Evolutionary conservation across 164 flowering plant species (phyloP), one percentile per base, ranked within the genome.

Genomic region (Cinnamomum micranthum): DNA sequence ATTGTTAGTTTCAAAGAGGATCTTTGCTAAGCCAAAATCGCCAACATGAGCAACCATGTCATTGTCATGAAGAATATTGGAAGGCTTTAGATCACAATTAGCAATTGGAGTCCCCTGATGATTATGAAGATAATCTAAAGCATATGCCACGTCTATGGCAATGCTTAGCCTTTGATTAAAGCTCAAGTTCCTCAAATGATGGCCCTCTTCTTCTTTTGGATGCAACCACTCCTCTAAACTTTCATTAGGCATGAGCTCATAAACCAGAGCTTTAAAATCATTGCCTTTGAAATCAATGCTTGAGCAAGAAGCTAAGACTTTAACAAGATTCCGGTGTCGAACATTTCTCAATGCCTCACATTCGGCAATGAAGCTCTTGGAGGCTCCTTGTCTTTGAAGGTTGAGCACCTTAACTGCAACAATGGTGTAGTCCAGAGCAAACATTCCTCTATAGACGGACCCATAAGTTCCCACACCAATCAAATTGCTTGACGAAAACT

Each of bases 121-220:
- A 22, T 76, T 69, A 68, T 83, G 85, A 25, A 83, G 82, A 73
- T 83, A 83, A 9, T 77, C 80, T 52, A 83, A 23, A 4, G n/a
- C n/a, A n/a, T n/a, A n/a, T n/a, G n/a, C n/a, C n/a, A n/a, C n/a
- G n/a, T n/a, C n/a, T n/a, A n/a, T n/a, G n/a, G n/a, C n/a, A n/a
- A n/a, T n/a, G n/a, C n/a, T n/a, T n/a, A n/a, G n/a, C n/a, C n/a
- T n/a, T n/a, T n/a, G n/a, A n/a, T n/a, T n/a, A n/a, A n/a, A n/a
- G n/a, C n/a, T n/a, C n/a, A n/a, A n/a, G n/a, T n/a, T n/a, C n/a
- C n/a, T n/a, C n/a, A n/a, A n/a, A n/a, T n/a, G n/a, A n/a, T n/a
- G n/a, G n/a, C n/a, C n/a, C n/a, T n/a, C n/a, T n/a, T n/a, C n/a
- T n/a, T n/a, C n/a, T n/a, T n/a, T n/a, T n/a, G n/a, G n/a, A 41